phyloP scores from a whole-genome alignment of 768 basidiomycete genomes.

The Trametes cingulata region DNA sequence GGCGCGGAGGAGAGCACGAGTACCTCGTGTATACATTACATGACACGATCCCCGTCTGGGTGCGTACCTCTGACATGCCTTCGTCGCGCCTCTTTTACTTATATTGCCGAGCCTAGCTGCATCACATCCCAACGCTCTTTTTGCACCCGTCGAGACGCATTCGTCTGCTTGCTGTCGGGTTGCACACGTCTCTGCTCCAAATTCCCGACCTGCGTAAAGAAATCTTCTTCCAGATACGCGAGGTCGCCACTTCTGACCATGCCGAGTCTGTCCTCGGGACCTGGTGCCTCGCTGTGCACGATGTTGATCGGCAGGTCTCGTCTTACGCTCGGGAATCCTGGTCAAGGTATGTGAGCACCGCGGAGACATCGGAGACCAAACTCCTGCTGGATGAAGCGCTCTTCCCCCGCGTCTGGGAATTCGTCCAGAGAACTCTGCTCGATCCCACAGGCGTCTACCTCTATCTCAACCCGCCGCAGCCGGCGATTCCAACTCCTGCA shows the following conservation, averaged over 20 bases:
- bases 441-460: constrained; percentile 61
- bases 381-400: constrained; percentile 37
- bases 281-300: constrained; percentile 73
- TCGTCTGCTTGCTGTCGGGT: constrained; percentile 55
- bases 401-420: constrained; percentile 45
- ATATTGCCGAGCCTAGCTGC: constrained; percentile 51
- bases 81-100: background rate
- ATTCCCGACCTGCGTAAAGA: constrained; percentile 50
- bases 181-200: constrained; percentile 67
- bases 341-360: constrained; percentile 38
- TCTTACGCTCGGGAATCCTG: constrained; percentile 54
- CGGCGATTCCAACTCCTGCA: constrained; percentile 37
- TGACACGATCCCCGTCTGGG: constrained; percentile 89
- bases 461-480: constrained; percentile 61
- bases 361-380: constrained; percentile 11
- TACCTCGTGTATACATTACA: constrained; percentile 42
- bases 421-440: constrained; percentile 55
- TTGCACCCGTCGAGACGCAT: constrained; percentile 80
- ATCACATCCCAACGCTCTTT: constrained; percentile 82
- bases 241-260: constrained; percentile 47
- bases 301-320: constrained; percentile 67
- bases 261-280: constrained; percentile 63
- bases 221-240: constrained; percentile 49
- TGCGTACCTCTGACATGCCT: constrained; percentile 41
- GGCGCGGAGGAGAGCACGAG: constrained; percentile 44